Base-by-base conservation (phyloP, 179 eudicot genomes). In the Patellifolia procumbens region DNA sequence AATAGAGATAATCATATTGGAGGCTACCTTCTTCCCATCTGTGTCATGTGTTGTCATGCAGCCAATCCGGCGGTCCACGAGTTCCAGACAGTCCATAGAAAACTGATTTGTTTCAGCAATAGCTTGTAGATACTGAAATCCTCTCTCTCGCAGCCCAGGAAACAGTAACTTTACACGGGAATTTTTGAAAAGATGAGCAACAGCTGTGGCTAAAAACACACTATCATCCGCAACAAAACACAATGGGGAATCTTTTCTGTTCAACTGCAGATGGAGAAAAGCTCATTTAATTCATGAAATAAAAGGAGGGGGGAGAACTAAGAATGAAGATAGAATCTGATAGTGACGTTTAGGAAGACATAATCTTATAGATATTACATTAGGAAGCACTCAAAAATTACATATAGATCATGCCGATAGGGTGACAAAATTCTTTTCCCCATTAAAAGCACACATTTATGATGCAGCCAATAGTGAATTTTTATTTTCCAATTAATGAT, bases 161-260 rank as follows among this genome's bases (percentile, higher is more conserved):
- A 92, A 90, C 67, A 89, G 81, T 43, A 96, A 78, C 58, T 86
- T 81, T 69, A 90, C 70, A 29, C 78, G 87, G 29, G 93, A 85
- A 55, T 82, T 72, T 70, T 83, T 82, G 71, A 87, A 90, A 74
- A 88, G 88, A 82, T 72, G 81, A 62, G 91, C 85, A 66, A 89
- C 70, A 77, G 92, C 88, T 79, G 85, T 68, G 35, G 98, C 81
- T 80, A 90, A 79, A 81, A 94, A 94, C 75, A 94, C 52, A 80
- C 98, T 89, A 74, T 94, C 98, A 86, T 94, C 98, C 59, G 87
- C 90, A 84, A 94, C 85, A 49, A 87, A 81, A 83, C 97, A 94
- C 46, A 84, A 72, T 28, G 85, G 85, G 76, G 78, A 59, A 73
- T 73, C 85, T 80, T 81, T 89, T 75, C 83, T 78, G 68, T 67